Conservation (phyloP, 108 stramenopile species). For the Cylindrotheca closterium region DNA sequence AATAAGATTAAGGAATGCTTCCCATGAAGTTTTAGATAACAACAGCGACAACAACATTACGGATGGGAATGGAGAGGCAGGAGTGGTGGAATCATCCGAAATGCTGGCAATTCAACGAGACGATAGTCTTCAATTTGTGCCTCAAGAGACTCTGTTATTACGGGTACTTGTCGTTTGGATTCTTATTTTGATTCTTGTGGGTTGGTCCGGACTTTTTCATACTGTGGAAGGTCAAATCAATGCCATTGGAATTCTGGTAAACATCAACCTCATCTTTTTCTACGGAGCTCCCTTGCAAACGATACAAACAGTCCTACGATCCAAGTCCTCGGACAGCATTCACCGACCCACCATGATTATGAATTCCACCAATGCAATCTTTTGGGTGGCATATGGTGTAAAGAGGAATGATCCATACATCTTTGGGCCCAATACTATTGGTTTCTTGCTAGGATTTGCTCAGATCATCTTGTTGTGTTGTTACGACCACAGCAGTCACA, state of each 20-base stretch:
- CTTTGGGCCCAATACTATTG: slow-evolving; percentile 48
- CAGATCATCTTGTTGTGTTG: slow-evolving; percentile 41
- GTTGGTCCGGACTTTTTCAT: slow-evolving; percentile 23
- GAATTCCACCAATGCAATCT: slow-evolving; percentile 50
- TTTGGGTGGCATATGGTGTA: slow-evolving; percentile 54
- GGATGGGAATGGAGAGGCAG: not conserved
- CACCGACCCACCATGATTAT: slow-evolving; percentile 46
- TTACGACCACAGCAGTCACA: slow-evolving; percentile 41
- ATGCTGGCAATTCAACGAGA: not conserved
- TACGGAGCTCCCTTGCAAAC: slow-evolving; percentile 80
- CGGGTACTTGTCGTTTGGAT: slow-evolving; percentile 38
- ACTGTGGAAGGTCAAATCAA: slow-evolving; percentile 8
- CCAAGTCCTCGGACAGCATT: slow-evolving; percentile 29
- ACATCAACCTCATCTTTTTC: slow-evolving; percentile 81
- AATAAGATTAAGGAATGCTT: not conserved
- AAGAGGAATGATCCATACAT: slow-evolving; percentile 45
- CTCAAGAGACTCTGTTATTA: slow-evolving; percentile 42
- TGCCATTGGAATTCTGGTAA: slow-evolving; percentile 70
- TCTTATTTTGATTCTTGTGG: slow-evolving; percentile 33
- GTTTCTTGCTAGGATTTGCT: slow-evolving; percentile 36
- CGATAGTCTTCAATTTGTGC: slow-evolving; percentile 30
- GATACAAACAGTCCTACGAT: slow-evolving; percentile 49
- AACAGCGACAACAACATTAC: not conserved
- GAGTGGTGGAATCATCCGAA: too few species aligned
- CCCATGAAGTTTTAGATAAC: not conserved